A percentile compares a stretch with the other conserved stretches of the same genome.
Conservation (phyloP, 1,284 basidiomycete species). For the Cutaneotrichosporon cutaneum region DNA sequence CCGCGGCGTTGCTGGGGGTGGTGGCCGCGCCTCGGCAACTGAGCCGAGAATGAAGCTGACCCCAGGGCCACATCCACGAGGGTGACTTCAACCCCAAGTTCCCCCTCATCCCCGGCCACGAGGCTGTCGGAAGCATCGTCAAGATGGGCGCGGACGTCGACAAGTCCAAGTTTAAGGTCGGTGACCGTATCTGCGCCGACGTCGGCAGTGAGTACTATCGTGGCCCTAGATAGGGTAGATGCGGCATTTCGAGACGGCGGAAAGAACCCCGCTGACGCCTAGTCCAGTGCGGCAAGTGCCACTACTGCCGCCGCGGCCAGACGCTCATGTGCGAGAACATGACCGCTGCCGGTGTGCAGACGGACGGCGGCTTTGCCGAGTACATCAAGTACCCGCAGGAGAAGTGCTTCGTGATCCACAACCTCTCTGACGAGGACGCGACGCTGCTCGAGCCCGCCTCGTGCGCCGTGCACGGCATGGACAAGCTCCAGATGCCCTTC, state of each 20-base stretch:
- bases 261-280: background rate
- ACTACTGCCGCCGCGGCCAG: conserved; percentile 77
- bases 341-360: conserved; percentile 68
- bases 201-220: conserved; percentile 52
- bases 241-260: background rate
- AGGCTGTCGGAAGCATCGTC: conserved; percentile 69
- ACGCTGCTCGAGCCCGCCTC: conserved; percentile 84
- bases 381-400: conserved; percentile 68
- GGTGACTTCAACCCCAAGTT: conserved; percentile 76
- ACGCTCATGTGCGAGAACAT: conserved; percentile 74
- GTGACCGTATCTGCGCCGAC: conserved; percentile 78
- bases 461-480: conserved; percentile 83
- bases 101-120: conserved; percentile 78
- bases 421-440: conserved; percentile 80
- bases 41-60: conserved; percentile 10
- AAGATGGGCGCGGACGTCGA: conserved; percentile 69
- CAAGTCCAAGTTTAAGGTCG: conserved; percentile 59
- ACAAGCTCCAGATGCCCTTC: conserved; percentile 73
- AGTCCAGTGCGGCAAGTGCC: conserved; percentile 65
- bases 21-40: background rate
- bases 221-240: background rate
- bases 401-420: conserved; percentile 79
- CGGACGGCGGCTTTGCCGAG: conserved; percentile 81
- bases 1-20: background rate
- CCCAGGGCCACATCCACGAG: conserved; percentile 63